These are phyloP conservation scores for Protomyces pachydermus DNA, from an alignment of 1,139 yeast genomes.

Conservation along the genomic window DNA sequence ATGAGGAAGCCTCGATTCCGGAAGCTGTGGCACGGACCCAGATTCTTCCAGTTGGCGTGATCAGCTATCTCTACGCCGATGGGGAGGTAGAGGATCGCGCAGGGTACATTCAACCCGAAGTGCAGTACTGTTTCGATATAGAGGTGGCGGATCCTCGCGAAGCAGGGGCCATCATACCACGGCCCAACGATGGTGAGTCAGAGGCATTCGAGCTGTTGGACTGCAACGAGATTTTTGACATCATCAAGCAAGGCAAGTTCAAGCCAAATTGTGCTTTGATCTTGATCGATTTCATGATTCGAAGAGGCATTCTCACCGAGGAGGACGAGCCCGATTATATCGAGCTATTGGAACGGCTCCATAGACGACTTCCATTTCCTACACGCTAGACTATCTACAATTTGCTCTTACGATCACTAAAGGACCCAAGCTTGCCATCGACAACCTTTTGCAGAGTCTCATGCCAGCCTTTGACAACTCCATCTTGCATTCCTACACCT, in stretches of 20 bases:
- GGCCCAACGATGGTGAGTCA: slow-evolving; percentile 82
- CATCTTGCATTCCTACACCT: slow-evolving; percentile 21
- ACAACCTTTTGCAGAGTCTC: slow-evolving; percentile 19
- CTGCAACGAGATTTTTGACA: slow-evolving; percentile 46
- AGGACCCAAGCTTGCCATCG: slow-evolving; percentile 17
- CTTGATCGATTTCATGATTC: slow-evolving; percentile 71
- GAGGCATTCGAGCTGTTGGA: slow-evolving; percentile 62
- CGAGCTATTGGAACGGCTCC: slow-evolving; percentile 56
- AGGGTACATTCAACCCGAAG: slow-evolving; percentile 78
- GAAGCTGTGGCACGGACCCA: slow-evolving; percentile 48
- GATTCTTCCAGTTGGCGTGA: slow-evolving; percentile 55
- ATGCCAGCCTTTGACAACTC: slow-evolving; percentile 23
- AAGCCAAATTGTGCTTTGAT: slow-evolving; percentile 87
- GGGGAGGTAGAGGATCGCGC: slow-evolving; percentile 27
- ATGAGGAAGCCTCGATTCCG: slow-evolving; percentile 82
- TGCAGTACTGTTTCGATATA: slow-evolving; percentile 52
- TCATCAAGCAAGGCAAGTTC: slow-evolving; percentile 50
- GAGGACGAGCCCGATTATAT: slow-evolving; percentile 60
- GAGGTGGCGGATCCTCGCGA: slow-evolving; percentile 40
- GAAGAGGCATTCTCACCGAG: slow-evolving; percentile 66
- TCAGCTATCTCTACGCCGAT: slow-evolving; percentile 61
- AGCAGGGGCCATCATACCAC: slow-evolving; percentile 50
- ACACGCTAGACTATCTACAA: slow-evolving; percentile 35
- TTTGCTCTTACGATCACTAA: slow-evolving; percentile 18
- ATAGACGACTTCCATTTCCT: slow-evolving; percentile 70